Evolutionary conservation across 169 alveolate genomes (phyloP).

Genomic region (Plasmodium berghei): DNA sequence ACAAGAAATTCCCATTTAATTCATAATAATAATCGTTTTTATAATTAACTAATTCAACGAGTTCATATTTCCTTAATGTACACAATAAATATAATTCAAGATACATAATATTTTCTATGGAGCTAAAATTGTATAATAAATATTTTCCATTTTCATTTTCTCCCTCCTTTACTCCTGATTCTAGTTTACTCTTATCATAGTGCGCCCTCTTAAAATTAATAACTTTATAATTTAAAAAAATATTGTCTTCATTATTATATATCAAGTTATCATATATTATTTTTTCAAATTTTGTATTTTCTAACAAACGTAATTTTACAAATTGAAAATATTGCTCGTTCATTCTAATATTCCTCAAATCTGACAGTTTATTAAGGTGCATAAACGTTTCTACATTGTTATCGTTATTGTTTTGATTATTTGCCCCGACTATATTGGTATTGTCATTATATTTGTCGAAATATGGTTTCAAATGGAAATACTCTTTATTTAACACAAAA

Average conservation of each 20-base stretch:
- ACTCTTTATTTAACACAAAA: constrained; percentile 63
- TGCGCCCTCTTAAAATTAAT: not conserved
- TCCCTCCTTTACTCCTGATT: not conserved
- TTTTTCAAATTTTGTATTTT: constrained; percentile 5
- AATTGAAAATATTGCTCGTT: constrained; percentile 26
- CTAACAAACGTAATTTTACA: constrained; percentile 21
- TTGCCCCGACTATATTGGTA: not conserved
- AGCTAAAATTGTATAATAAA: constrained; percentile 56
- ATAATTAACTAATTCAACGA: constrained; percentile 43
- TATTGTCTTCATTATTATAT: constrained; percentile 40
- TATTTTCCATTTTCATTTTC: constrained; percentile 3
- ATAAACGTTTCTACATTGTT: constrained; percentile 1
- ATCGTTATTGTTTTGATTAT: not conserved
- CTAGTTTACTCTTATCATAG: not conserved
- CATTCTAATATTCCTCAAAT: not conserved
- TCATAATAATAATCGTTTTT: constrained; percentile 38
- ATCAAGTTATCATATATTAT: constrained; percentile 13
- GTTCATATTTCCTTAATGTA: constrained; percentile 46
- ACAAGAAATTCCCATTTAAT: constrained; percentile 29
- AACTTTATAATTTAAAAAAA: constrained; percentile 60
- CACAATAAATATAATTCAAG: constrained; percentile 67
- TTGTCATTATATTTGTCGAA: constrained; percentile 16
- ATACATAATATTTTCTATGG: constrained; percentile 48
- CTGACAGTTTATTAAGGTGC: not conserved
- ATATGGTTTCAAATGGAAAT: constrained; percentile 32